These are phyloP conservation scores for Bretschneidera sinensis DNA, from an alignment of 345 rosid species.

Conservation along the genomic window DNA sequence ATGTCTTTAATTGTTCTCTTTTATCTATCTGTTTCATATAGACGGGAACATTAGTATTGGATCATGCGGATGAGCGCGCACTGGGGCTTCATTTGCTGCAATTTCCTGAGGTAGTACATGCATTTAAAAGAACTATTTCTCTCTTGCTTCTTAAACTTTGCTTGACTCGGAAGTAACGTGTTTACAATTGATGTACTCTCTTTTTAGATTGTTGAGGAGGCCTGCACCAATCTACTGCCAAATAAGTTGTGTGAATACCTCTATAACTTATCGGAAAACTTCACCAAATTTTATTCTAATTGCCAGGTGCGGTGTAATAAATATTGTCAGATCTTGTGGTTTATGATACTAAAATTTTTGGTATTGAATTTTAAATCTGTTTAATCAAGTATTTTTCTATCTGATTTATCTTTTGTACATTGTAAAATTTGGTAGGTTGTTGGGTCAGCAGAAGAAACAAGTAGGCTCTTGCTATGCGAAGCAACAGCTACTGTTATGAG, in stretches of 20 bases:
- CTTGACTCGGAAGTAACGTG: background rate
- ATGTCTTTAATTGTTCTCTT: slow-evolving; percentile 12
- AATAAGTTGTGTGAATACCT: slow-evolving; percentile 77
- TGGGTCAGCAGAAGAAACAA: slow-evolving; percentile 73
- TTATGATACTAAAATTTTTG: too few relatives aligned
- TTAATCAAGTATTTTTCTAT: background rate
- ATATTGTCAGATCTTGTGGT: background rate
- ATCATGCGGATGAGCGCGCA: slow-evolving; percentile 62
- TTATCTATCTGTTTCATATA: slow-evolving; percentile 19
- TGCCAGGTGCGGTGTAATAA: slow-evolving; percentile 53
- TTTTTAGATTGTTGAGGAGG: slow-evolving; percentile 81
- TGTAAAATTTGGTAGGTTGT: slow-evolving; percentile 52
- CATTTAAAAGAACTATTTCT: background rate
- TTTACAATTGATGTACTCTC: slow-evolving; percentile 3
- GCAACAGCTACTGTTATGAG: slow-evolving; percentile 90
- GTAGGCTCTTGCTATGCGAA: slow-evolving; percentile 80
- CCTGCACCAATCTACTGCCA: slow-evolving; percentile 69
- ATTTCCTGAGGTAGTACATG: slow-evolving; percentile 63
- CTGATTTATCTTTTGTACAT: background rate
- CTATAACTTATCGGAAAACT: slow-evolving; percentile 63
- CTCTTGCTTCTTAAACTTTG: slow-evolving; percentile 4
- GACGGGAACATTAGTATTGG: slow-evolving; percentile 54
- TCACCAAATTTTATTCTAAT: slow-evolving; percentile 66
- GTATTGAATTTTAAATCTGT: too few relatives aligned
- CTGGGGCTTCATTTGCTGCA: slow-evolving; percentile 83